A percentile compares a stretch with the other conserved stretches of the same genome.
Evolutionary conservation across 495 filamentous ascomycete genomes (phyloP).

Genomic region (Aspergillus conjunctus): DNA sequence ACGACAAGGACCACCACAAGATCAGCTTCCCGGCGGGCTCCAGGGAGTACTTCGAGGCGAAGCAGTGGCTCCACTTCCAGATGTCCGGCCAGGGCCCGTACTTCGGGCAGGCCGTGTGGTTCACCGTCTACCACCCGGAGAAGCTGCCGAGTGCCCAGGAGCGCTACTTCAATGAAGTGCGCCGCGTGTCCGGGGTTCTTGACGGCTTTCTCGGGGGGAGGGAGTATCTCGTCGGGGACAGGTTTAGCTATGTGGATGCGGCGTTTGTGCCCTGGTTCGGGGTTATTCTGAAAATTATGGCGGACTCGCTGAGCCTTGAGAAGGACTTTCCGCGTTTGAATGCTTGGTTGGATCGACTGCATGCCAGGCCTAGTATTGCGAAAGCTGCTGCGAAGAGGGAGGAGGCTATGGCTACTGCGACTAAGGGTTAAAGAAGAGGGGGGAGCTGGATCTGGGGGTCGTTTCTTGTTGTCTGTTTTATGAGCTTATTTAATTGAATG

Average conservation of each 20-base stretch:
- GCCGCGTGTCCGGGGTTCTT: conserved; percentile 61
- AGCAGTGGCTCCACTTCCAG: conserved; percentile 72
- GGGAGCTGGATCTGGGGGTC: too few relatives aligned
- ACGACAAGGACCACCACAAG: conserved; percentile 62
- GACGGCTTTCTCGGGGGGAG: conserved; percentile 52
- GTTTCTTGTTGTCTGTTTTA: too few relatives aligned
- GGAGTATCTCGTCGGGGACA: conserved; percentile 62
- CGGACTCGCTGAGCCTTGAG: conserved; percentile 32
- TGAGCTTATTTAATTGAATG: too few relatives aligned
- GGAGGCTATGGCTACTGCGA: conserved; percentile 14
- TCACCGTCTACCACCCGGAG: conserved; percentile 57
- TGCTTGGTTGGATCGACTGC: conserved; percentile 48
- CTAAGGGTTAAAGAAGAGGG: too few relatives aligned
- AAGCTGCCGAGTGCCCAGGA: conserved; percentile 58
- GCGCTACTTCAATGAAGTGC: conserved; percentile 62
- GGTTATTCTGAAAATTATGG: conserved; percentile 21
- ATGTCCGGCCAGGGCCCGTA: conserved; percentile 70
- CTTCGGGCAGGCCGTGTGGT: conserved; percentile 62
- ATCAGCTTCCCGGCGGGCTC: conserved; percentile 56
- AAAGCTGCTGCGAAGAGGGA: conserved; percentile 42
- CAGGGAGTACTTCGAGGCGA: conserved; percentile 52
- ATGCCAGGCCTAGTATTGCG: conserved; percentile 40
- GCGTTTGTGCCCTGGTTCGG: conserved; percentile 59
- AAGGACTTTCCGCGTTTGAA: conserved; percentile 44
- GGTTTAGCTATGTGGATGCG: conserved; percentile 60